Base-by-base conservation (phyloP, 2,329 filamentous ascomycete species). In the Arthrobotrys megalospora region DNA sequence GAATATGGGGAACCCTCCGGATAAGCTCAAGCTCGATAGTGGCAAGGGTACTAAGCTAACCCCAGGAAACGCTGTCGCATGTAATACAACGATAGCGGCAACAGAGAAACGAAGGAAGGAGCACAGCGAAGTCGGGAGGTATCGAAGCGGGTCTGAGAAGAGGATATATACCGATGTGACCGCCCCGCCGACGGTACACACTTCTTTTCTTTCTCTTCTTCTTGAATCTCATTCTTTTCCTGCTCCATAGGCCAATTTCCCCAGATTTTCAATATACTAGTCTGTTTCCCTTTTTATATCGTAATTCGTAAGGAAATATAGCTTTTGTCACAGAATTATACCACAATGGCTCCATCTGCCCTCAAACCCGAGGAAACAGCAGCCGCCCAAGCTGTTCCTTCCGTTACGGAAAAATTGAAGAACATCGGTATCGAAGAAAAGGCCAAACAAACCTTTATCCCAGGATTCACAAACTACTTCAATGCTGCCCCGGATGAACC, bases 401-500 rank as follows among this genome's bases (percentile, higher is more conserved):
- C 38, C 7, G 16, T 72, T 24, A 55, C 75, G 7, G 62, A 78
- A 10, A 72, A 72, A 43, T 32, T 78, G 1, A 78, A 78, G 47
- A 34, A 28, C 50, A 14, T 62, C 62, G 55, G 36, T 41, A 53
- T 78, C 45, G 62, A 52, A 50, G 75, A 78, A 34, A 78, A 78
- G 38, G 75, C 75, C 6, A 78, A 68, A 45, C 62, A 72, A 14
- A 67, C 67, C 6, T 78, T 78, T 62, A 34, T 78, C 52, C 75
- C 75, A 3, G 75, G 75, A 34, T 55, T 63, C 28, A 67, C 67
- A 53, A 78, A 78, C 62, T 78, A 78, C 28, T 43, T 77, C 43
- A 72, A 78, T 24, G 36, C 67, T 32, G 47, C 52, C 7, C 38
- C 67, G 12, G 60, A 79, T 19, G 84, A 86, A 12, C 83, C 85